Base-by-base conservation (phyloP, 179 eudicot genomes). In the Heliamphora pulchella region DNA sequence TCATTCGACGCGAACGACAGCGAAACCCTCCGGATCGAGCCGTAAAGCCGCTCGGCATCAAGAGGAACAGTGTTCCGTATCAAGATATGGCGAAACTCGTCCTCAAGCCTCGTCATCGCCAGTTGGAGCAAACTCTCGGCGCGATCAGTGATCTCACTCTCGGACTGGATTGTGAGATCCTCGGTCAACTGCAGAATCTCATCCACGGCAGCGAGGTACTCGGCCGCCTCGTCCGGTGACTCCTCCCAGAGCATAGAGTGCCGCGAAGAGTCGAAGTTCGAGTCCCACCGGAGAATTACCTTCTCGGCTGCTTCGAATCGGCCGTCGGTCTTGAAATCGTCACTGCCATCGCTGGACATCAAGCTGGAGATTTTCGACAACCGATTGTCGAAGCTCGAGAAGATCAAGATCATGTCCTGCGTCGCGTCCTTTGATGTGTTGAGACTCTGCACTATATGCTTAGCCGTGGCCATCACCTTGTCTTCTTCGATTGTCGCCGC, bases 41-140 rank as follows among this genome's bases (percentile, higher is more conserved):
- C 89, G 72, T 88, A 82, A 9, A 96, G 73, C 43, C 83, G 75
- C 20, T 92, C 96, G 0, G 88, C 85, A 50, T 94, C 94, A 0
- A 94, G 50, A 0, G 92, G 89, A 0, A 91, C 84, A 0, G 91
- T 85, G 59, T 83, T 89, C 51, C 82, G 58, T 3, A 86, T 69
- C 31, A 96, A 64, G 4, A 96, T 31, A 46, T 84, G 79, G 0
- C 93, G 86, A 43, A 96, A 89, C 83, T 96, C 98, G 11, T 92
- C 97, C 89, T 96, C 97, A 1, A 96, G 87, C 80, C 86, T 85
- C 4, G 89, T 69, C 97, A 96, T 94, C 3, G 98, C 99, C 44
- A 89, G 57, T 73, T 94, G 99, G 2, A 96, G 82, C 0, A 87
- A 93, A 20, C 73, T 86, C 83, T 94, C 98, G 2, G 93, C 97